Percentiles rank a stretch among this genome's conserved stretches.
Conservation (phyloP, 2,329 filamentous ascomycete genomes). For the Scedosporium aurantiacum region DNA sequence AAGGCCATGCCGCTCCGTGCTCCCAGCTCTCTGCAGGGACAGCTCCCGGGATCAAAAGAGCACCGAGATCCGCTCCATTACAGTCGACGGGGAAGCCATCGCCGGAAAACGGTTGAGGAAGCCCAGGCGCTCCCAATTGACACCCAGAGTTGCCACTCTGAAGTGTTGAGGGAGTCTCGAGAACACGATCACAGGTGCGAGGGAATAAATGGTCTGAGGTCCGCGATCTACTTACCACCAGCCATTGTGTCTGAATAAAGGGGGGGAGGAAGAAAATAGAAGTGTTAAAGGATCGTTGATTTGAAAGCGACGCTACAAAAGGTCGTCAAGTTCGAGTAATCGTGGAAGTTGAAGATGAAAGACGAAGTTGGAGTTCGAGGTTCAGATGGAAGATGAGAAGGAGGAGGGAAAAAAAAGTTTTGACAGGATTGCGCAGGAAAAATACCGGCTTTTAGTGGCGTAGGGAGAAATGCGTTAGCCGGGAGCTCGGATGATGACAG, state of each 20-base stretch:
- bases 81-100: background rate
- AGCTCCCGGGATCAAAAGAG: background rate
- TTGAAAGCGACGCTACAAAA: conserved; percentile 13
- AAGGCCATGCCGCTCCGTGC: background rate
- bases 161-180: background rate
- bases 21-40: background rate
- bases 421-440: conserved; percentile 3
- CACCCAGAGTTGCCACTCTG: background rate
- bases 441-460: conserved; percentile 3
- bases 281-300: conserved; percentile 10
- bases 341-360: background rate
- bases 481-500: conserved; percentile 2
- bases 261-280: background rate
- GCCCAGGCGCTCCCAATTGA: background rate
- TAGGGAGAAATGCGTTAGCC: background rate
- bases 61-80: background rate
- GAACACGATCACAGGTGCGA: background rate
- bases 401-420: conserved; percentile 13
- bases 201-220: background rate
- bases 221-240: conserved; percentile 28
- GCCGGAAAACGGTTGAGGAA: background rate
- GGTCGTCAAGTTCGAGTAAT: background rate
- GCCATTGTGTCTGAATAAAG: conserved; percentile 25
- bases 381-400: background rate
- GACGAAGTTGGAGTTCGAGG: background rate